phyloP scores from a whole-genome alignment of 495 filamentous ascomycete genomes.

The Hypoxylon cercidicola region DNA sequence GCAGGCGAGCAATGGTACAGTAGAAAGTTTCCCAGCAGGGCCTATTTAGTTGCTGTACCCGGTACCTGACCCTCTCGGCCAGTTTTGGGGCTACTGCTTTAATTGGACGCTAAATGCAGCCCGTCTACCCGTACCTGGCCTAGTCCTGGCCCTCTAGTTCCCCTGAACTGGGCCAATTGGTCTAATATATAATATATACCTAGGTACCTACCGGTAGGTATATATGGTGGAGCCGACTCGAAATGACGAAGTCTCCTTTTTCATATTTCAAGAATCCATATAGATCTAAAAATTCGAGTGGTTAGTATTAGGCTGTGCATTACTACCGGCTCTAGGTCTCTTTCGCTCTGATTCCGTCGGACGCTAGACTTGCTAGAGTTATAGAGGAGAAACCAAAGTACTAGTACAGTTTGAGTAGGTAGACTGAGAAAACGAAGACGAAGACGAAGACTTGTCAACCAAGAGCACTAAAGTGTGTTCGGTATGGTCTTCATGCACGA shows the following conservation, averaged over 20 bases:
- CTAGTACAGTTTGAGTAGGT: not conserved
- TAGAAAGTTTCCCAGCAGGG: too few relatives aligned
- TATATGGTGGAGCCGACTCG: constrained; percentile 28
- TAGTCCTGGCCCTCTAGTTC: constrained; percentile 7
- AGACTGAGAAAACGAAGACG: not conserved
- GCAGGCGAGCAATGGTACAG: too few relatives aligned
- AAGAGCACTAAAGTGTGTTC: constrained; percentile 2
- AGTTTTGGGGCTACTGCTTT: constrained; percentile 11
- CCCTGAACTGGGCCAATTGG: not conserved
- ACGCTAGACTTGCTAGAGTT: constrained; percentile 18
- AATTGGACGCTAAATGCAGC: constrained; percentile 26
- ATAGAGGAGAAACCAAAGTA: constrained; percentile 2
- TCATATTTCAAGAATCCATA: not conserved
- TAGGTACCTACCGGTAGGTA: constrained; percentile 17
- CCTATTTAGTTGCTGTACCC: too few relatives aligned
- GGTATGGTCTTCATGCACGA: constrained; percentile 24
- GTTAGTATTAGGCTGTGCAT: constrained; percentile 13
- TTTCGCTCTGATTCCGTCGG: constrained; percentile 8
- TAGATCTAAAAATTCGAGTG: constrained; percentile 16
- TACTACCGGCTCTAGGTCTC: constrained; percentile 29
- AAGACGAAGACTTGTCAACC: not conserved
- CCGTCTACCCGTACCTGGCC: constrained; percentile 21
- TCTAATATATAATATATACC: too few relatives aligned
- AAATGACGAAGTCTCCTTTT: constrained; percentile 43
- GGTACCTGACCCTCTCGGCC: constrained; percentile 20